Conservation (phyloP, 164 flowering plant genomes). For the Magnolia sinica region DNA sequence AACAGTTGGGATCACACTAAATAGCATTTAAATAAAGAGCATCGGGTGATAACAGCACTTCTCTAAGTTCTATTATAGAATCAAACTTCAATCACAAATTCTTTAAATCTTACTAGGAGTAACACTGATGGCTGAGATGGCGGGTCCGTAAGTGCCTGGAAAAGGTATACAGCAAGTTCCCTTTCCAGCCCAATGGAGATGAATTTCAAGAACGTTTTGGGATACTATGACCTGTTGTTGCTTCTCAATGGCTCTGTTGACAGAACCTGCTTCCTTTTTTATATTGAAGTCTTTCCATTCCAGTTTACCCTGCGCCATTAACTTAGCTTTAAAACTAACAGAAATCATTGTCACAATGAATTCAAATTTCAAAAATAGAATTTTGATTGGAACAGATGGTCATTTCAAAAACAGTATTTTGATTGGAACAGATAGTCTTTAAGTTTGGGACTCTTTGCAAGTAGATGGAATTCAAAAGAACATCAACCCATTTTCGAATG, state of each 20-base stretch:
- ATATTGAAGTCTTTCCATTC: slow-evolving; percentile 57
- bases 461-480: no score
- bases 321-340: neutral
- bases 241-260: slow-evolving; percentile 40
- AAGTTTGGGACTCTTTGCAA: no score
- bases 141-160: slow-evolving; percentile 48
- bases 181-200: slow-evolving; percentile 54
- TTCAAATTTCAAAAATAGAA: neutral
- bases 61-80: no score
- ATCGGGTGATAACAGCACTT: no score
- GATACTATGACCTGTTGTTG: slow-evolving; percentile 39
- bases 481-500: no score
- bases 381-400: neutral
- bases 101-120: slow-evolving; percentile 46
- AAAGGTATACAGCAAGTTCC: slow-evolving; percentile 59
- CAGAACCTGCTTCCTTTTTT: slow-evolving; percentile 56
- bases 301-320: slow-evolving; percentile 8
- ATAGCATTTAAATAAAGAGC: no score
- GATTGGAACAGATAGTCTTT: no score
- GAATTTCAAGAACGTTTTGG: slow-evolving; percentile 55
- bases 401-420: no score
- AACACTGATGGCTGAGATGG: slow-evolving; percentile 52
- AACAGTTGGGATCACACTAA: no score
- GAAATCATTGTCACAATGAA: neutral
- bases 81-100: neutral